phyloP scores from a whole-genome alignment of 2,329 filamentous ascomycete species.

The Clonostachys solani region DNA sequence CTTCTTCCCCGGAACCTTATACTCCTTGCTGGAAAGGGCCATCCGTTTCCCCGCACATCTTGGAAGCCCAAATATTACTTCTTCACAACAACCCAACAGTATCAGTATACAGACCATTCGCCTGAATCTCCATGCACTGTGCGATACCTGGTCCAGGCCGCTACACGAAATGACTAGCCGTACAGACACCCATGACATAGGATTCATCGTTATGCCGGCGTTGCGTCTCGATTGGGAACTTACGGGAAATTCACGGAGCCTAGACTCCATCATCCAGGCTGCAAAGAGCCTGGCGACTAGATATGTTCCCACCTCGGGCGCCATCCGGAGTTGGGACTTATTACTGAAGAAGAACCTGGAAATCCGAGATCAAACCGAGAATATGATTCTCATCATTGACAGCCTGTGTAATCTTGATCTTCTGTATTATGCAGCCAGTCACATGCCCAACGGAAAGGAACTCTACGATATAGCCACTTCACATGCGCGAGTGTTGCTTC shows the following conservation, averaged over 20 bases:
- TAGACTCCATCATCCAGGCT: conserved; percentile 33
- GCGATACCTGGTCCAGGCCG: conserved; percentile 22
- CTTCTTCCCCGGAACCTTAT: conserved; percentile 31
- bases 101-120: neutral
- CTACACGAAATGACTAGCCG: conserved; percentile 30
- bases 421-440: conserved; percentile 28
- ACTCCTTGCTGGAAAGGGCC: conserved; percentile 23
- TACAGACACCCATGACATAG: conserved; percentile 49
- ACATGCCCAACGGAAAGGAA: conserved; percentile 14
- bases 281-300: conserved; percentile 36
- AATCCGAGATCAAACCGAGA: conserved; percentile 15
- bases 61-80: neutral
- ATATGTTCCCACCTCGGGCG: conserved; percentile 31
- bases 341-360: conserved; percentile 19
- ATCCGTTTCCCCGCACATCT: conserved; percentile 18
- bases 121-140: conserved; percentile 9
- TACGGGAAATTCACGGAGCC: conserved; percentile 28
- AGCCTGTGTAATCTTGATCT: conserved; percentile 34
- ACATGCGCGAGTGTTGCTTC: conserved; percentile 31
- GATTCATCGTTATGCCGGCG: conserved; percentile 47
- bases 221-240: conserved; percentile 41
- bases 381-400: conserved; percentile 34
- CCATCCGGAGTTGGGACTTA: conserved; percentile 44
- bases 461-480: conserved; percentile 26
- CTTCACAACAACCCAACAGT: conserved; percentile 1